Conservation (phyloP, 2,329 filamentous ascomycete genomes). For the Cordyceps cicadae region DNA sequence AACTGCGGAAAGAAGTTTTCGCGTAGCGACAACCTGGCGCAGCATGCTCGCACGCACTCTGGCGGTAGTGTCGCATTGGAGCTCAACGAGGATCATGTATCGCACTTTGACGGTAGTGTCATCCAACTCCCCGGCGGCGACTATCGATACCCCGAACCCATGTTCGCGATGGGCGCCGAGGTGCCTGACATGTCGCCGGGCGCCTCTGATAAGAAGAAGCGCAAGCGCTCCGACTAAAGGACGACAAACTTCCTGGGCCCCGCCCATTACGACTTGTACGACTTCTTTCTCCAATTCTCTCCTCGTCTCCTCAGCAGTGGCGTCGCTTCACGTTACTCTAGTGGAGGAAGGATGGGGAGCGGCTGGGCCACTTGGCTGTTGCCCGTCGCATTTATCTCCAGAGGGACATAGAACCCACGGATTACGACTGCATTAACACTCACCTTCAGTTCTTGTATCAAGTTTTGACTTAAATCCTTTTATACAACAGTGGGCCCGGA, state of each 20-base stretch:
- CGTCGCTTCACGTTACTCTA: background rate
- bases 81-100: slow-evolving; percentile 65
- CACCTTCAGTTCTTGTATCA: slow-evolving; percentile 38
- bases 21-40: slow-evolving; percentile 90
- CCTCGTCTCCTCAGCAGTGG: background rate
- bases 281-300: background rate
- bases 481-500: slow-evolving; percentile 20
- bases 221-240: slow-evolving; percentile 64
- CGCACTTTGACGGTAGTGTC: slow-evolving; percentile 34
- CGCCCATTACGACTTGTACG: slow-evolving; percentile 10
- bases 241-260: background rate
- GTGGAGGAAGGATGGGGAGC: background rate
- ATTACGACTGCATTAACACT: slow-evolving; percentile 17
- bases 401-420: slow-evolving; percentile 6
- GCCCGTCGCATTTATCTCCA: background rate
- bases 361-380: background rate
- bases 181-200: slow-evolving; percentile 55
- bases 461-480: slow-evolving; percentile 27
- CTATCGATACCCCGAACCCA: slow-evolving; percentile 63
- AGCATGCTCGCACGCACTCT: slow-evolving; percentile 91
- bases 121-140: slow-evolving; percentile 47
- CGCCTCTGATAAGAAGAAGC: slow-evolving; percentile 46
- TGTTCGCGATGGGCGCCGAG: slow-evolving; percentile 73
- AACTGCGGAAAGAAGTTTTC: slow-evolving; percentile 99
- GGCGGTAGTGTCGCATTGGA: slow-evolving; percentile 87